Evolutionary conservation across 768 basidiomycete genomes (phyloP).

Genomic region (Cystofilobasidium macerans): DNA sequence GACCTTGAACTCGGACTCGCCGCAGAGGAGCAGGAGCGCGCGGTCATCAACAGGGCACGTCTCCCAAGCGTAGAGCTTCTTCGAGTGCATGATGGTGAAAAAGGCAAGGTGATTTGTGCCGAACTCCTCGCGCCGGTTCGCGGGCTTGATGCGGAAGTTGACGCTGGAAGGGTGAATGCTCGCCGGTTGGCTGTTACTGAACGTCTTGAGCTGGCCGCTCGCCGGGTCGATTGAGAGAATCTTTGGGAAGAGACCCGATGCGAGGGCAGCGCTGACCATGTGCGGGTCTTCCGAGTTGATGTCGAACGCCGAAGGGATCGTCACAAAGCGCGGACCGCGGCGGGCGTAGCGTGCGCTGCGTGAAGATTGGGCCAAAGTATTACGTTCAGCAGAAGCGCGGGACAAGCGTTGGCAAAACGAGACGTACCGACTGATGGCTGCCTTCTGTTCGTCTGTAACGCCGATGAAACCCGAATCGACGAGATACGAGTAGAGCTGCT

Average conservation of each 20-base stretch:
- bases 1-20: slow-evolving; percentile 81
- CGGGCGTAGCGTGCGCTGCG: slow-evolving; percentile 63
- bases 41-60: slow-evolving; percentile 78
- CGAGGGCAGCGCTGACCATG: slow-evolving; percentile 68
- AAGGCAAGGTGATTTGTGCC: slow-evolving; percentile 64
- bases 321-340: slow-evolving; percentile 61
- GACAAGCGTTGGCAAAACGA: no score
- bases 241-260: slow-evolving; percentile 83
- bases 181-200: slow-evolving; percentile 66
- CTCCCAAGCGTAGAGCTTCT: slow-evolving; percentile 78
- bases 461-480: slow-evolving; percentile 77
- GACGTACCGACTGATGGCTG: slow-evolving; percentile 57
- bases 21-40: slow-evolving; percentile 70
- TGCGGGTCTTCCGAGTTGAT: slow-evolving; percentile 53
- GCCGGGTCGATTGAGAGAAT: slow-evolving; percentile 58
- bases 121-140: slow-evolving; percentile 45
- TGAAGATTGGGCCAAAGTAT: no score
- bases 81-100: slow-evolving; percentile 91
- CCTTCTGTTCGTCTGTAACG: slow-evolving; percentile 53
- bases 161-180: slow-evolving; percentile 84
- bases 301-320: slow-evolving; percentile 60
- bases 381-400: no score
- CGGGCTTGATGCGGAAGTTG: slow-evolving; percentile 60
- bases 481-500: slow-evolving; percentile 79
- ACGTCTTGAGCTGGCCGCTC: slow-evolving; percentile 59